Conservation (phyloP, 2,329 filamentous ascomycete genomes). For the Xylaria sp. region DNA sequence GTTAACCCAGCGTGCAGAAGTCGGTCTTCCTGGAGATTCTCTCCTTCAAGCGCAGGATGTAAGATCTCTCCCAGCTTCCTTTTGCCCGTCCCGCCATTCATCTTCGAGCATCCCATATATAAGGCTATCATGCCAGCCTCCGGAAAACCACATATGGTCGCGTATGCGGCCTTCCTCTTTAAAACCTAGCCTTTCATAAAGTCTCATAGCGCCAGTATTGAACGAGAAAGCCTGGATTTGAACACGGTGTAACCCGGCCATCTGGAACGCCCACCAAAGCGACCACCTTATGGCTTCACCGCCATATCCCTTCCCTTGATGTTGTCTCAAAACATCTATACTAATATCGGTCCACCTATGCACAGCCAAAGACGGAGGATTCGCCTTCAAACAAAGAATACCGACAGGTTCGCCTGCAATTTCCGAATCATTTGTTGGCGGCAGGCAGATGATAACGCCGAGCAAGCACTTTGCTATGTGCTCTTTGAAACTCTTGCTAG, state of each 20-base stretch:
- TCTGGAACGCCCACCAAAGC: slow-evolving; percentile 50
- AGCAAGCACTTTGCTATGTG: slow-evolving; percentile 48
- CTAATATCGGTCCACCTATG: slow-evolving; percentile 55
- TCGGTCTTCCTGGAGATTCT: not conserved
- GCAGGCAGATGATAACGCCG: slow-evolving; percentile 53
- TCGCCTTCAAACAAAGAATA: slow-evolving; percentile 46
- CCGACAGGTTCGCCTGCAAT: slow-evolving; percentile 48
- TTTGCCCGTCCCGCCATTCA: slow-evolving; percentile 47
- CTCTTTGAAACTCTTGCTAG: slow-evolving; percentile 47
- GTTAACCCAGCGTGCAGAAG: not conserved
- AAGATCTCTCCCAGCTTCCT: slow-evolving; percentile 33
- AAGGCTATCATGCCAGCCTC: slow-evolving; percentile 51
- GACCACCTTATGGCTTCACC: slow-evolving; percentile 54
- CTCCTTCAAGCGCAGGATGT: slow-evolving; percentile 18
- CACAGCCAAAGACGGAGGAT: slow-evolving; percentile 48
- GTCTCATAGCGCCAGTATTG: slow-evolving; percentile 48
- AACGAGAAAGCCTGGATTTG: slow-evolving; percentile 50
- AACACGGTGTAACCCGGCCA: slow-evolving; percentile 52
- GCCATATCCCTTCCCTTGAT: slow-evolving; percentile 52
- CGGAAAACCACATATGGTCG: slow-evolving; percentile 51
- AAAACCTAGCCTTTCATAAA: slow-evolving; percentile 53
- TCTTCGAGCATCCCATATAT: slow-evolving; percentile 51
- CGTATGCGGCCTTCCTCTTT: slow-evolving; percentile 50
- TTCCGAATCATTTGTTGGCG: slow-evolving; percentile 32
- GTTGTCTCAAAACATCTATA: slow-evolving; percentile 46